Evolutionary conservation across 768 basidiomycete species (phyloP).

Genomic region (Boletellus ananiceps): DNA sequence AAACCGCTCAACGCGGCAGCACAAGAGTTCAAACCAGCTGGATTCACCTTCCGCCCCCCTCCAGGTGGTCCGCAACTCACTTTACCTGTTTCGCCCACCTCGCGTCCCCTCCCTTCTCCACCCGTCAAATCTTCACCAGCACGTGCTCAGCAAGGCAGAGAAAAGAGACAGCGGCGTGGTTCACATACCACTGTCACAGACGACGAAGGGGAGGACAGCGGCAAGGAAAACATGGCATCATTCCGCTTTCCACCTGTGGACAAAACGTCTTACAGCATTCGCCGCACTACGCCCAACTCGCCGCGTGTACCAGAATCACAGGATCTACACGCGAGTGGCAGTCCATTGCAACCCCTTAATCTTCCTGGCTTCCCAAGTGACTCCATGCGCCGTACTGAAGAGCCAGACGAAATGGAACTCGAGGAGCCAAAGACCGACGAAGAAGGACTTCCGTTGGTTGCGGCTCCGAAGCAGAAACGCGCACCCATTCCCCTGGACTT

Average conservation of each 20-base stretch:
- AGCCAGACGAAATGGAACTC: constrained; percentile 7
- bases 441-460: constrained; percentile 10
- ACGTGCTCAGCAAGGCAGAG: constrained; percentile 59
- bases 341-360: constrained; percentile 46
- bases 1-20: constrained; percentile 78
- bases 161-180: constrained; percentile 68
- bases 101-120: constrained; percentile 39
- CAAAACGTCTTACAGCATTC: constrained; percentile 47
- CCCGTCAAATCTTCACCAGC: constrained; percentile 24
- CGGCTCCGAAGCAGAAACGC: constrained; percentile 45
- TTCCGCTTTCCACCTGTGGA: constrained; percentile 68
- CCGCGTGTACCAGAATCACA: constrained; percentile 31
- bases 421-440: constrained; percentile 16
- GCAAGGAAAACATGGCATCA: constrained; percentile 58
- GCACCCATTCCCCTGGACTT: constrained; percentile 81
- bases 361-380: constrained; percentile 57
- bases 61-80: constrained; percentile 57
- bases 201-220: constrained; percentile 46
- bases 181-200: constrained; percentile 34
- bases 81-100: constrained; percentile 27
- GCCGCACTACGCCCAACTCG: constrained; percentile 42
- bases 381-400: constrained; percentile 24
- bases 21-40: constrained; percentile 72
- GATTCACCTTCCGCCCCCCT: constrained; percentile 76
- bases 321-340: constrained; percentile 16